Evolutionary conservation across 192 early-diverging fungal genomes (phyloP).

Genomic region (Jimgerdemannia flammicorona): DNA sequence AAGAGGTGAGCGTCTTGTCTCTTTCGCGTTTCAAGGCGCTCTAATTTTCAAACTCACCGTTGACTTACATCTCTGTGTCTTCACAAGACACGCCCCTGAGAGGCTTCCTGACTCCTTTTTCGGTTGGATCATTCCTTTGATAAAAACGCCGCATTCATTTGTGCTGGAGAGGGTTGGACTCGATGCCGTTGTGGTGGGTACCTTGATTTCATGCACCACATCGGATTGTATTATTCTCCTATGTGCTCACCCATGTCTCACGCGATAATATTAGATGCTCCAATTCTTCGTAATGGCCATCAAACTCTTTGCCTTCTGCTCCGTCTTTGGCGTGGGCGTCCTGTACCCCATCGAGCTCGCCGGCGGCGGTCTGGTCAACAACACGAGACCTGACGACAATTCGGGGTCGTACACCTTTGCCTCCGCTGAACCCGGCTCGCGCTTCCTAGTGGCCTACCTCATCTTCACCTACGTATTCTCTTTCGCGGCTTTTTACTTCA

Average conservation of each 20-base stretch:
- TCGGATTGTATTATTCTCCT: neutral
- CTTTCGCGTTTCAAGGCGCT: neutral
- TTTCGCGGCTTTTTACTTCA: slow-evolving; percentile 41
- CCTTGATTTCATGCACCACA: slow-evolving; percentile 17
- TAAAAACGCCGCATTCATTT: slow-evolving; percentile 31
- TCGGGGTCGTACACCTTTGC: neutral
- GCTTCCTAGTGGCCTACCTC: slow-evolving; percentile 26
- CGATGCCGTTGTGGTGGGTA: slow-evolving; percentile 53
- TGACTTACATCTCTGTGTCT: neutral
- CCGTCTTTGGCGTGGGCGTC: slow-evolving; percentile 42
- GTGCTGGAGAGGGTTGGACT: slow-evolving; percentile 53
- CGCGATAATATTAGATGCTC: slow-evolving; percentile 36
- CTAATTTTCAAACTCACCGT: neutral
- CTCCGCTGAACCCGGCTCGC: neutral
- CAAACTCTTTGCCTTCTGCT: slow-evolving; percentile 45
- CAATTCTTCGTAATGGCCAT: slow-evolving; percentile 46
- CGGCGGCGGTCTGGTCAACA: slow-evolving; percentile 26
- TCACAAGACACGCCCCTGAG: slow-evolving; percentile 27
- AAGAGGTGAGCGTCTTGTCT: neutral
- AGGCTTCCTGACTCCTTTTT: slow-evolving; percentile 37
- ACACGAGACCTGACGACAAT: slow-evolving; percentile 16
- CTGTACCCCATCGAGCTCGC: slow-evolving; percentile 39
- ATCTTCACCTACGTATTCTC: slow-evolving; percentile 56
- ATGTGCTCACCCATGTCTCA: neutral
- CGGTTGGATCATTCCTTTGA: slow-evolving; percentile 49